Conservation (phyloP, 2,329 filamentous ascomycete genomes). For the Penicillium griseofulvum region DNA sequence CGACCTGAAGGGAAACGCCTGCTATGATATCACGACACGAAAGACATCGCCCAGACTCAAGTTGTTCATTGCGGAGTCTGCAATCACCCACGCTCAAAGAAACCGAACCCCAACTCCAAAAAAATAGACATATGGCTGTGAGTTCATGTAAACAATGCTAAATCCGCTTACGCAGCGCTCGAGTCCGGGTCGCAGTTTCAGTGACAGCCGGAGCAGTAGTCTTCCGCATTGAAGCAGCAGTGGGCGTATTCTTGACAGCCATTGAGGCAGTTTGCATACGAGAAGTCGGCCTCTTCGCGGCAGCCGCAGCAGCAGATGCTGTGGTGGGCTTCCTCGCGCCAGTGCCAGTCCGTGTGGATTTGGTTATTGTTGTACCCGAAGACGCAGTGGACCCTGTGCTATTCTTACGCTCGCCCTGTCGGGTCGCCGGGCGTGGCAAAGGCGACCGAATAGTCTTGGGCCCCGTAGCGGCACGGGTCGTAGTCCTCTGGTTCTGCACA, state of each 20-base stretch:
- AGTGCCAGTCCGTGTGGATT: slow-evolving; percentile 28
- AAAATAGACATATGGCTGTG: background rate
- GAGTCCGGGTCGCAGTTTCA: slow-evolving; percentile 35
- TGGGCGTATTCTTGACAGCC: slow-evolving; percentile 35
- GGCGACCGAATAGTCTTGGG: slow-evolving; percentile 31
- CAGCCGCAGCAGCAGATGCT: slow-evolving; percentile 20
- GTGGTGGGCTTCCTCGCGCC: slow-evolving; percentile 32
- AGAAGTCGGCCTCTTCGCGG: slow-evolving; percentile 31
- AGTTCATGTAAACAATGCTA: slow-evolving; percentile 15
- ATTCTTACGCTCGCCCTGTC: slow-evolving; percentile 39
- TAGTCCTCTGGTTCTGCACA: slow-evolving; percentile 31
- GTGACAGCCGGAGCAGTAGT: slow-evolving; percentile 27
- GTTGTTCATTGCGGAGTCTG: slow-evolving; percentile 1
- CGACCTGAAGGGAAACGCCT: background rate
- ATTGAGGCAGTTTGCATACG: slow-evolving; percentile 34
- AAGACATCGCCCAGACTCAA: slow-evolving; percentile 1
- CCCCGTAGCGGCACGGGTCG: slow-evolving; percentile 30
- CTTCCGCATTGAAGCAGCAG: slow-evolving; percentile 32
- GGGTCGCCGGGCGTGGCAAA: slow-evolving; percentile 38
- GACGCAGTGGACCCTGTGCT: slow-evolving; percentile 41
- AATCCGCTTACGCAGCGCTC: slow-evolving; percentile 43
- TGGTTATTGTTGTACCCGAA: slow-evolving; percentile 39
- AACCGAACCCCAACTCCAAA: slow-evolving; percentile 2
- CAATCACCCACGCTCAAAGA: slow-evolving; percentile 9
- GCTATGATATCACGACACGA: background rate